A percentile compares a stretch with the other conserved stretches of the same genome.
Conservation (phyloP, 306 rosid genomes). For the Potentilla sterilis region DNA sequence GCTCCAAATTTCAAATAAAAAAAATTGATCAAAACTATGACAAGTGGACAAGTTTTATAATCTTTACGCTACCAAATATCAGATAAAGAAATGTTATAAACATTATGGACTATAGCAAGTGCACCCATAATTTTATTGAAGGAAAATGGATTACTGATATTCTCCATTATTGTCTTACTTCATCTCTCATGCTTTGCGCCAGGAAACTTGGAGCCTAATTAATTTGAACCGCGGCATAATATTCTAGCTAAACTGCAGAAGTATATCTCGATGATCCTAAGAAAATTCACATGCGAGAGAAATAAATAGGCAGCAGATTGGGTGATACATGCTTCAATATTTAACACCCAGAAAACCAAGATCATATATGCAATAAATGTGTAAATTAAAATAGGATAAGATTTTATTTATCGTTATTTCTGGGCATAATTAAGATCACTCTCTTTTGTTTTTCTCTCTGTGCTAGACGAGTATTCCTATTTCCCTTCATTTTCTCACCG, state of each 20-base stretch:
- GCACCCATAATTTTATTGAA: neutral
- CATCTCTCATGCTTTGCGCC: slow-evolving; percentile 6
- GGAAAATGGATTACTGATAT: neutral
- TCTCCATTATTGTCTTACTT: neutral
- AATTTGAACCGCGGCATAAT: neutral
- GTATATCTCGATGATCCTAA: neutral
- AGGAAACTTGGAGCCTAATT: slow-evolving; percentile 11
- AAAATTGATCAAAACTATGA: neutral
- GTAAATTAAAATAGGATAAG: neutral
- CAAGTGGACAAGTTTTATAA: neutral
- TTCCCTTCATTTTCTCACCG: slow-evolving; percentile 27
- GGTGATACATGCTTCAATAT: neutral
- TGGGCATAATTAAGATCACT: neutral
- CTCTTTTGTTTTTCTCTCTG: neutral
- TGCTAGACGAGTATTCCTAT: neutral
- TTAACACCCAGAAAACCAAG: neutral
- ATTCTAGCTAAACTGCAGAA: neutral
- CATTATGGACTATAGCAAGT: neutral
- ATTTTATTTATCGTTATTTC: neutral
- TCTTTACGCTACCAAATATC: neutral
- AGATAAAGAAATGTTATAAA: neutral
- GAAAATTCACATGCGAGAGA: neutral
- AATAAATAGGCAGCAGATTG: neutral
- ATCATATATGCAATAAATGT: neutral
- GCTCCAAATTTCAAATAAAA: neutral